phyloP scores from a whole-genome alignment of 2,329 filamentous ascomycete species.

The Clarireedia monteithiana region DNA sequence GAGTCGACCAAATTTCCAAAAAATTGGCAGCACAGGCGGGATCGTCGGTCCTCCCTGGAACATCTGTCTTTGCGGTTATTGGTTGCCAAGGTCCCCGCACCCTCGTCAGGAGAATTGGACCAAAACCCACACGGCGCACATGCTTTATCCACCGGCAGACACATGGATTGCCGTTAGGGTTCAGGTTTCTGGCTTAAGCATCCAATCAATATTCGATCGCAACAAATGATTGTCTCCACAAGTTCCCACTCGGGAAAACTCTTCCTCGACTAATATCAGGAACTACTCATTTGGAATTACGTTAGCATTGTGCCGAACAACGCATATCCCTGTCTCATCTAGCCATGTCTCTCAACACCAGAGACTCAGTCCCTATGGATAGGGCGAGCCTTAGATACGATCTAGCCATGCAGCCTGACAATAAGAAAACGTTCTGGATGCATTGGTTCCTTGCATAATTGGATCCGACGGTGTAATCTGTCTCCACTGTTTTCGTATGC shows the following conservation, averaged over 20 bases:
- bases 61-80: background rate
- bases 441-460: background rate
- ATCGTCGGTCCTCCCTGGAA: background rate
- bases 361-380: background rate
- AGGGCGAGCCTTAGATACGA: background rate
- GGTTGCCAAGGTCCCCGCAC: background rate
- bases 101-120: background rate
- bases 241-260: conserved; percentile 1
- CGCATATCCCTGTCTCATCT: background rate
- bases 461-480: background rate
- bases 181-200: background rate
- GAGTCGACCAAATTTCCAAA: background rate
- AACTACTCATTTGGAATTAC: background rate
- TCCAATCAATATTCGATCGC: conserved; percentile 8
- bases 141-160: background rate
- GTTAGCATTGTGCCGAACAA: background rate
- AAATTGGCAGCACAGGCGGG: background rate
- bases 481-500: conserved; percentile 1
- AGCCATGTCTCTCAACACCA: background rate
- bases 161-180: background rate
- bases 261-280: background rate
- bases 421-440: conserved; percentile 6
- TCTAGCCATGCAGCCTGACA: background rate
- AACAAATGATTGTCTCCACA: background rate
- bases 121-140: background rate